These are phyloP conservation scores for Ulota crispa DNA, from an alignment of 225 moss, liverwort and hornwort species.

Conservation along the genomic window DNA sequence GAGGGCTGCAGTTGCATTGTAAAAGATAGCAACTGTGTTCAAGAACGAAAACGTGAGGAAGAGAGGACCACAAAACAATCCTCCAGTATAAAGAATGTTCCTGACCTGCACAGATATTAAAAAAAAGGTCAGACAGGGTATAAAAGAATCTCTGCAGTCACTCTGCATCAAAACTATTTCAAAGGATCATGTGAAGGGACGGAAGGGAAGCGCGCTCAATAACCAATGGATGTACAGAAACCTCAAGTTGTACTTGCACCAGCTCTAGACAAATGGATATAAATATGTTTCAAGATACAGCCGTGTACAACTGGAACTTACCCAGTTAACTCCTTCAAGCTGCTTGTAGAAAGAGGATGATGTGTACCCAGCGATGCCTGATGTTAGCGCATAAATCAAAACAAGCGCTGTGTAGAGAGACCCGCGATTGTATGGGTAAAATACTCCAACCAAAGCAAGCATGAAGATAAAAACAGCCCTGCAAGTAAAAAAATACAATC, in stretches of 20 bases:
- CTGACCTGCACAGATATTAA: constrained; percentile 57
- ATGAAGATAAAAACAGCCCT: constrained; percentile 88
- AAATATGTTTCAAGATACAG: not conserved
- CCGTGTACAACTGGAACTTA: constrained; percentile 24
- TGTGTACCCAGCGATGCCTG: constrained; percentile 95
- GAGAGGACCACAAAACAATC: constrained; percentile 89
- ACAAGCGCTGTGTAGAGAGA: constrained; percentile 94
- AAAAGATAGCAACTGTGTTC: constrained; percentile 92
- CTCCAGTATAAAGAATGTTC: constrained; percentile 80
- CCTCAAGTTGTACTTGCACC: not conserved
- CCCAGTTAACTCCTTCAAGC: constrained; percentile 93
- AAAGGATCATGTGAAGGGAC: not conserved
- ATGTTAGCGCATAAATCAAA: constrained; percentile 88
- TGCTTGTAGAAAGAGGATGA: constrained; percentile 90
- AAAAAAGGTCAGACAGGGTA: not conserved
- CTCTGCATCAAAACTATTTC: constrained; percentile 12
- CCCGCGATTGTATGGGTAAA: constrained; percentile 94
- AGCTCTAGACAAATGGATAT: not conserved
- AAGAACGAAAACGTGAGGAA: constrained; percentile 85
- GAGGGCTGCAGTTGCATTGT: constrained; percentile 91
- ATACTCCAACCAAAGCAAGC: constrained; percentile 90
- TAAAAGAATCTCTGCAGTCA: not conserved
- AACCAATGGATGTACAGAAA: not conserved
- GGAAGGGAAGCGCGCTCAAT: not conserved
- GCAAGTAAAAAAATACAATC: constrained; percentile 16